These are phyloP conservation scores for Penicillium concentricum DNA, from an alignment of 2,329 filamentous ascomycete species.

Conservation along the genomic window DNA sequence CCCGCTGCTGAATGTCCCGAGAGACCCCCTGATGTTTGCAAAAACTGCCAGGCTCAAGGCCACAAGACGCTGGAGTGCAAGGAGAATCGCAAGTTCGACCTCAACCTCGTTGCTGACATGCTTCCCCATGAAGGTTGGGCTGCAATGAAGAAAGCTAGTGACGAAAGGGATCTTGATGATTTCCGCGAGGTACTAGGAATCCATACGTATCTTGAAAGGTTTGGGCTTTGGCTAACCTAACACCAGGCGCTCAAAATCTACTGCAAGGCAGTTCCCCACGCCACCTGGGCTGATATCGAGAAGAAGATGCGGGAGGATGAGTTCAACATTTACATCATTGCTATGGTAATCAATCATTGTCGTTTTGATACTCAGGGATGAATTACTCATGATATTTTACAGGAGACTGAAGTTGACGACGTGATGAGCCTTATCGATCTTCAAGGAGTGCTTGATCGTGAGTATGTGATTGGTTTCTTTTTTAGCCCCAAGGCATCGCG, in stretches of 20 bases:
- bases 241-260: constrained; percentile 50
- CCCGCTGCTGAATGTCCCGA: constrained; percentile 46
- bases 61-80: constrained; percentile 48
- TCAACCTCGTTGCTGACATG: constrained; percentile 47
- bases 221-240: constrained; percentile 7
- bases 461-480: constrained; percentile 53
- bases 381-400: constrained; percentile 3
- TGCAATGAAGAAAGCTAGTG: constrained; percentile 49
- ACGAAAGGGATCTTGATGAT: constrained; percentile 50
- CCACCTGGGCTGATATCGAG: constrained; percentile 52
- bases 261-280: constrained; percentile 48
- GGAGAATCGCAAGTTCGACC: constrained; percentile 46
- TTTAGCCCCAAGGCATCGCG: constrained; percentile 49
- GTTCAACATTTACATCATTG: constrained; percentile 54
- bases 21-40: constrained; percentile 44
- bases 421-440: constrained; percentile 54
- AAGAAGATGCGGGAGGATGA: constrained; percentile 50
- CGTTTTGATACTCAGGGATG: neutral
- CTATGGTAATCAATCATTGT: constrained; percentile 37
- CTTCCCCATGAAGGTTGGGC: constrained; percentile 52
- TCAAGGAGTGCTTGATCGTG: constrained; percentile 52
- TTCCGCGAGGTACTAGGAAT: constrained; percentile 46
- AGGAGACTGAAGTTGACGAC: constrained; percentile 44
- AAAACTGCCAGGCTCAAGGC: constrained; percentile 48
- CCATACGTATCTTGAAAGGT: neutral